Conservation (phyloP, 345 rosid species). For the Lagerstroemia speciosa region DNA sequence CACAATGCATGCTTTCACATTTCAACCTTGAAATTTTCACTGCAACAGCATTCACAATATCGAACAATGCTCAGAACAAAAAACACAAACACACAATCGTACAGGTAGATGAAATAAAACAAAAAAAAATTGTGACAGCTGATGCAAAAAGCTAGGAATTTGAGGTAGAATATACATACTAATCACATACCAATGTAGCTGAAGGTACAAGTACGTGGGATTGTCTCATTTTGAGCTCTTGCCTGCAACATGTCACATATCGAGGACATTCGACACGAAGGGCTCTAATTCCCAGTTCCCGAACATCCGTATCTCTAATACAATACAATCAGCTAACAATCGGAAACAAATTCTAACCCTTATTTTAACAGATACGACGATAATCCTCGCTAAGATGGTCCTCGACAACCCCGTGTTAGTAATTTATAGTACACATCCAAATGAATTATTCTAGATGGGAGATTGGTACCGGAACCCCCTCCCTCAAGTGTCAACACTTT, state of each 20-base stretch:
- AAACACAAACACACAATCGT: neutral
- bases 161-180: conserved; percentile 1
- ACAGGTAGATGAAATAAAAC: neutral
- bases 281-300: neutral
- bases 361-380: neutral
- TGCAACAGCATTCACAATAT: too few relatives aligned
- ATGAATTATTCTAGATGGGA: neutral
- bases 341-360: neutral
- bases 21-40: too few relatives aligned
- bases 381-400: neutral
- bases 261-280: conserved; percentile 1
- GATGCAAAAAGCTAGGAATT: neutral
- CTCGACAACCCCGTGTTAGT: conserved; percentile 1
- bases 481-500: neutral
- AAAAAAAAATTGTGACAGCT: neutral
- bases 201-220: neutral
- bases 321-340: neutral
- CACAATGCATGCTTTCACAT: too few relatives aligned
- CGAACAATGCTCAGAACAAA: too few relatives aligned
- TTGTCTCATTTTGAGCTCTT: neutral
- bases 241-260: neutral
- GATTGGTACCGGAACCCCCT: neutral
- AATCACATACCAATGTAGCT: neutral
- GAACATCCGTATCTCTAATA: neutral
- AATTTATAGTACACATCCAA: neutral